These are phyloP conservation scores for Pseudogymnoascus sp. DNA, from an alignment of 2,329 filamentous ascomycete species.

Conservation along the genomic window DNA sequence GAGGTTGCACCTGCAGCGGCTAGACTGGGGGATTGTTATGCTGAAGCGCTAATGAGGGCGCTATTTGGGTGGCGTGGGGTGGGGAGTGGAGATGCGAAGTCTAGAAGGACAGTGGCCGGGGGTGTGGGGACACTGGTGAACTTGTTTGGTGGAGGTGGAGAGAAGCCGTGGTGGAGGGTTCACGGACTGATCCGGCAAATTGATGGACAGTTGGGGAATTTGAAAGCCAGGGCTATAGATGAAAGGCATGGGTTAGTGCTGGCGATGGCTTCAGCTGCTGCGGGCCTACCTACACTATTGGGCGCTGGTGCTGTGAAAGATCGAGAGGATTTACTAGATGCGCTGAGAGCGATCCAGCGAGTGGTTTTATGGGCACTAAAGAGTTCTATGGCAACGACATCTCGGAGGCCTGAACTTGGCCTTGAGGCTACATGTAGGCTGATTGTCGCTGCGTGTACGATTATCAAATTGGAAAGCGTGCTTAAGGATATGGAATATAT, in stretches of 20 bases:
- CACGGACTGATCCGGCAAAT: constrained; percentile 35
- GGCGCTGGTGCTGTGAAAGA: not conserved
- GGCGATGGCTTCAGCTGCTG: constrained; percentile 50
- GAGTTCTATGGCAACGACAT: not conserved
- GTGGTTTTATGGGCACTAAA: not conserved
- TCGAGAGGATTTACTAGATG: not conserved
- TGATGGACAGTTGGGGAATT: constrained; percentile 33
- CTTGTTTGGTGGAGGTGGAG: not conserved
- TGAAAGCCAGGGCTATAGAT: constrained; percentile 54
- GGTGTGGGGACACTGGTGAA: constrained; percentile 55
- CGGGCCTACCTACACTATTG: constrained; percentile 22
- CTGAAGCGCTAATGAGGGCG: constrained; percentile 61
- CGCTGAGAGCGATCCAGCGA: not conserved
- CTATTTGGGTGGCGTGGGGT: constrained; percentile 81
- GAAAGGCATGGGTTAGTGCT: constrained; percentile 61
- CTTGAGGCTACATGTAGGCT: constrained; percentile 53
- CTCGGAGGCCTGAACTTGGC: constrained; percentile 49
- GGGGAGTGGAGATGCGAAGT: constrained; percentile 66
- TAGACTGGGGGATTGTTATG: constrained; percentile 53
- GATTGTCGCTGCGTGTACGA: constrained; percentile 43
- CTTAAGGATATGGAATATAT: not conserved
- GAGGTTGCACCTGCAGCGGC: constrained; percentile 66
- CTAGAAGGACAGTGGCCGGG: constrained; percentile 61
- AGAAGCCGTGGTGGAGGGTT: constrained; percentile 21
- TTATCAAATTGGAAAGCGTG: constrained; percentile 28